phyloP scores from a whole-genome alignment of 2,329 filamentous ascomycete genomes.

The Sclerotinia minor region DNA sequence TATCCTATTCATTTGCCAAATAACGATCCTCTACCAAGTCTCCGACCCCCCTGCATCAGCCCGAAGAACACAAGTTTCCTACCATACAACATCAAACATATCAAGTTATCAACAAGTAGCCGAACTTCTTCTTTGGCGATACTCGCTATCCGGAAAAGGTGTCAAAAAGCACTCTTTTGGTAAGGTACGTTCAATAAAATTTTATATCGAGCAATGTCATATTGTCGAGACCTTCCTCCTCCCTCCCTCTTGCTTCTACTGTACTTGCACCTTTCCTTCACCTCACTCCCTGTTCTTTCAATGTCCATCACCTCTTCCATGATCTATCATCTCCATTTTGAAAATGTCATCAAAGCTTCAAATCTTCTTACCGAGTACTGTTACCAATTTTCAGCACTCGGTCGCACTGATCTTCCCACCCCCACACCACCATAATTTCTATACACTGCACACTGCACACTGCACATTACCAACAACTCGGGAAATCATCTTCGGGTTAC shows the following conservation, averaged over 20 bases:
- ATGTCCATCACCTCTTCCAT: background rate
- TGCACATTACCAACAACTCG: constrained; percentile 17
- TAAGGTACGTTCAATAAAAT: constrained; percentile 11
- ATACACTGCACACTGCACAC: background rate
- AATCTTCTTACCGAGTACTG: background rate
- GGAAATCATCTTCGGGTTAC: constrained; percentile 17
- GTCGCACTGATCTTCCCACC: constrained; percentile 20
- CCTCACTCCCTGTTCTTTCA: background rate
- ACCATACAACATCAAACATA: background rate
- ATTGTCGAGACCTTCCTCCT: background rate
- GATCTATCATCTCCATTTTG: background rate
- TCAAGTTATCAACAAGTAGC: background rate
- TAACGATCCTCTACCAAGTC: background rate
- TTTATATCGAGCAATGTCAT: background rate
- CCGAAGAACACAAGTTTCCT: background rate
- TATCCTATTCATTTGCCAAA: background rate
- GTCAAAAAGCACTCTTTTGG: constrained; percentile 8
- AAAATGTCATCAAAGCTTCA: background rate
- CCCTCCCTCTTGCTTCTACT: background rate
- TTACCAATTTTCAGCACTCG: constrained; percentile 7
- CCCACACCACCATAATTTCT: constrained; percentile 7
- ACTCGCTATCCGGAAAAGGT: background rate
- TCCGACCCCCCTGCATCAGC: background rate
- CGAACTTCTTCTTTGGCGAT: background rate
- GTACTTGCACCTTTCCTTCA: too few species aligned